Percentiles rank a stretch among this genome's conserved stretches.
Conservation (phyloP, 495 filamentous ascomycete genomes). For the Penicillium mononematosum region DNA sequence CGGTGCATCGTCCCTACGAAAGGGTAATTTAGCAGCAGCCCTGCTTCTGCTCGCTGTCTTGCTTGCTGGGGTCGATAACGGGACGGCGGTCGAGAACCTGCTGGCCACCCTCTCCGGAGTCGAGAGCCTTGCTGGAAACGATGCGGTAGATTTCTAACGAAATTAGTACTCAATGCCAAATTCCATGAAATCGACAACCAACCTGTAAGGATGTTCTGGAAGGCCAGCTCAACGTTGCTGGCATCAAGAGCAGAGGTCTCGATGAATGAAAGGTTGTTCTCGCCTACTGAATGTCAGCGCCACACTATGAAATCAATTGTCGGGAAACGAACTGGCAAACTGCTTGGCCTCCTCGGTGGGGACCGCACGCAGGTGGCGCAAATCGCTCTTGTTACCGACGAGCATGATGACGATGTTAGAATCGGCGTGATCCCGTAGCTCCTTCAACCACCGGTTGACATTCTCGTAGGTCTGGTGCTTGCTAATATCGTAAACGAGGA, state of each 20-base stretch:
- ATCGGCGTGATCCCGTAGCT: constrained; percentile 96
- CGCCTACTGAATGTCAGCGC: constrained; percentile 21
- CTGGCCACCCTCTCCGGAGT: constrained; percentile 73
- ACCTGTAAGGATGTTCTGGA: constrained; percentile 99
- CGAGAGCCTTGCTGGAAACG: constrained; percentile 94
- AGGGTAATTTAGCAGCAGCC: constrained; percentile 75
- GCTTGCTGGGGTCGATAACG: constrained; percentile 73
- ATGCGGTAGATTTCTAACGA: constrained; percentile 95
- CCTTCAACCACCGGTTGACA: constrained; percentile 98
- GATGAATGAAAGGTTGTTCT: constrained; percentile 61
- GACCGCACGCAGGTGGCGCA: constrained; percentile 94
- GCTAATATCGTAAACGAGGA: constrained; percentile 99
- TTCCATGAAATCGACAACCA: constrained; percentile 26
- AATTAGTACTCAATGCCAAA: constrained; percentile 7
- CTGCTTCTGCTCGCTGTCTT: constrained; percentile 72
- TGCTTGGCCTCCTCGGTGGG: constrained; percentile 97
- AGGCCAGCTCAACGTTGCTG: constrained; percentile 98
- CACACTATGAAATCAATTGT: not conserved
- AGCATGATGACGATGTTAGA: constrained; percentile 99
- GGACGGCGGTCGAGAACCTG: constrained; percentile 71
- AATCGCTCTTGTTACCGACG: constrained; percentile 99
- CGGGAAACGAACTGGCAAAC: constrained; percentile 79
- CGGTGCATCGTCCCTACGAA: constrained; percentile 28
- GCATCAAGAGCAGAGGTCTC: constrained; percentile 98
- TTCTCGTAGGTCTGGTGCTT: constrained; percentile 99